Percentiles rank a stretch among this genome's conserved stretches.
Evolutionary conservation across 352 stramenopile genomes (phyloP).

Genomic region (Globisporangium iwayamae): DNA sequence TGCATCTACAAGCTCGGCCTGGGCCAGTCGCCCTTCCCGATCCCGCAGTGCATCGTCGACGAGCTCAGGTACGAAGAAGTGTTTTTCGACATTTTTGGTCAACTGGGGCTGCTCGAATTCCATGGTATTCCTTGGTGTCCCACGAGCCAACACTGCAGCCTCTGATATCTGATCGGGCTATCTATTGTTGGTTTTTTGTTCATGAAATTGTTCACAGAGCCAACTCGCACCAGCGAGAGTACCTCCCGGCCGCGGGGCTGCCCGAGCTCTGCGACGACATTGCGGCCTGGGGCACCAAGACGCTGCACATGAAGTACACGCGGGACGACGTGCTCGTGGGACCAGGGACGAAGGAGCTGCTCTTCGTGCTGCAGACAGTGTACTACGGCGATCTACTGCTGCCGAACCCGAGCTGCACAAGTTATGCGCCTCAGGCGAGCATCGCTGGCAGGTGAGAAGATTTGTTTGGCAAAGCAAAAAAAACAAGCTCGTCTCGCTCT

Average conservation of each 20-base stretch:
- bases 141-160: neutral
- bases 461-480: neutral
- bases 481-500: constrained; percentile 1
- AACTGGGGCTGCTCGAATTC: constrained; percentile 17
- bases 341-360: constrained; percentile 85
- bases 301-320: constrained; percentile 58
- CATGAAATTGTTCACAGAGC: constrained; percentile 28
- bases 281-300: constrained; percentile 57
- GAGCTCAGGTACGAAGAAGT: constrained; percentile 55
- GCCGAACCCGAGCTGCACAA: constrained; percentile 83
- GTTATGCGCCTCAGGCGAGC: constrained; percentile 80
- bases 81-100: neutral
- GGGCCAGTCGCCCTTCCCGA: constrained; percentile 83
- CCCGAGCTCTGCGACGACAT: constrained; percentile 77
- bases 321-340: constrained; percentile 81
- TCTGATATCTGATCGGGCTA: neutral
- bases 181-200: constrained; percentile 4
- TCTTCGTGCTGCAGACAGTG: constrained; percentile 87
- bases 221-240: constrained; percentile 80
- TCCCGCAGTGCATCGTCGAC: constrained; percentile 85
- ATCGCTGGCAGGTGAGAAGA: constrained; percentile 69
- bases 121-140: neutral
- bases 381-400: constrained; percentile 86
- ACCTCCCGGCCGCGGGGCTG: constrained; percentile 75
- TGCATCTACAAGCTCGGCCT: constrained; percentile 84